Percentiles rank a stretch among this genome's conserved stretches.
These are phyloP conservation scores for Cladophialophora bantiana DNA, from an alignment of 2,329 filamentous ascomycete genomes.

Conservation along the genomic window DNA sequence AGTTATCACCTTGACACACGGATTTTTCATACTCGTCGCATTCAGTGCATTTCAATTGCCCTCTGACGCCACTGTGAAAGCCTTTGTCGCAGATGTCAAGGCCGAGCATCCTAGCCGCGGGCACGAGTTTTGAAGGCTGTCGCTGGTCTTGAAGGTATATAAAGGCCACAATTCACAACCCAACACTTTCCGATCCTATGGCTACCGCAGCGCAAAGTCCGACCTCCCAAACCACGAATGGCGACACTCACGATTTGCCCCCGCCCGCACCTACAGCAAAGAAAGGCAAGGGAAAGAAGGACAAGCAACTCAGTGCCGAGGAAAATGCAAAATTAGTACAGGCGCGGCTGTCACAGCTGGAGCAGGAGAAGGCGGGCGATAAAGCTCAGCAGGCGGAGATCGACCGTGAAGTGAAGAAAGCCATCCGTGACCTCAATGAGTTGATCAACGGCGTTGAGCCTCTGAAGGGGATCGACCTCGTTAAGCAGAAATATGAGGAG, in stretches of 20 bases:
- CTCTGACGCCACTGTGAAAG: constrained; percentile 15
- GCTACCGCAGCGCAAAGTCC: constrained; percentile 39
- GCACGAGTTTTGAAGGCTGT: constrained; percentile 15
- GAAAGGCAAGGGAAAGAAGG: constrained; percentile 74
- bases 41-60: background rate
- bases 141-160: constrained; percentile 15
- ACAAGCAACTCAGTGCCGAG: constrained; percentile 82
- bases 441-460: constrained; percentile 88
- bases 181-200: constrained; percentile 22
- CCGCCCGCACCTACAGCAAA: constrained; percentile 62
- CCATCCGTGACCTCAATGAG: constrained; percentile 86
- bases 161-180: background rate
- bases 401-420: constrained; percentile 92
- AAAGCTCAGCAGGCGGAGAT: constrained; percentile 97
- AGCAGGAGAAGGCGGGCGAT: constrained; percentile 89
- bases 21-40: constrained; percentile 5
- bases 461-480: constrained; percentile 86
- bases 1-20: background rate
- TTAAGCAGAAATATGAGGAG: constrained; percentile 90
- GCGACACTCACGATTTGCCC: constrained; percentile 52
- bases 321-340: constrained; percentile 92
- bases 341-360: constrained; percentile 92
- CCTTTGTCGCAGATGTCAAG: constrained; percentile 20
- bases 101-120: constrained; percentile 17
- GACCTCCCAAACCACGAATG: constrained; percentile 47